Evolutionary conservation across 73 alveolate species (phyloP).

Genomic region (Symbiodinium natans): DNA sequence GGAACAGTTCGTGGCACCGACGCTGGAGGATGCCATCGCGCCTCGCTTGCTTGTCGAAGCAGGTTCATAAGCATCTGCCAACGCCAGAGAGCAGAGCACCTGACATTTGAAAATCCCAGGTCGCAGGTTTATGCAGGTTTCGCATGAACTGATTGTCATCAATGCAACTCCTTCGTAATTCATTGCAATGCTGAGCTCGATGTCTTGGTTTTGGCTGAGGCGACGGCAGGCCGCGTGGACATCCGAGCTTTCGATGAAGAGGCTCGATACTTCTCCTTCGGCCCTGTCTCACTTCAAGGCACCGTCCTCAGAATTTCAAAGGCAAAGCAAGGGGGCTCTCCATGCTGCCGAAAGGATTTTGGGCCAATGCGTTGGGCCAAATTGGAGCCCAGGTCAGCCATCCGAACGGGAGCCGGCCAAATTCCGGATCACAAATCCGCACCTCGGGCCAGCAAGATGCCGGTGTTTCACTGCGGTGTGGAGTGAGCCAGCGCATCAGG

Average conservation of each 20-base stretch:
- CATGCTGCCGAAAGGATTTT: neutral
- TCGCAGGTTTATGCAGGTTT: too few species aligned
- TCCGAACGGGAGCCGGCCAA: slow-evolving; percentile 57
- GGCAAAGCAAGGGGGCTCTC: too few species aligned
- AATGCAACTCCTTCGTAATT: too few species aligned
- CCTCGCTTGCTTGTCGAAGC: neutral
- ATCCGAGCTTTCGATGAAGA: slow-evolving; percentile 93
- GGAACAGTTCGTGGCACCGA: slow-evolving; percentile 78
- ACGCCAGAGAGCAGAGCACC: too few species aligned
- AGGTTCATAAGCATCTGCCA: too few species aligned
- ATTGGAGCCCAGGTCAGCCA: slow-evolving; percentile 18
- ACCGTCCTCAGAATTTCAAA: neutral
- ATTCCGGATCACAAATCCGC: slow-evolving; percentile 87
- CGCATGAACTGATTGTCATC: too few species aligned
- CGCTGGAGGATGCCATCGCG: slow-evolving; percentile 77
- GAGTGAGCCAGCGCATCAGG: too few species aligned
- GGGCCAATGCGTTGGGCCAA: neutral
- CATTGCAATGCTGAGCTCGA: too few species aligned
- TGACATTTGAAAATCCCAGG: too few species aligned
- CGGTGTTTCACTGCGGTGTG: neutral
- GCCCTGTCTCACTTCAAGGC: slow-evolving; percentile 63
- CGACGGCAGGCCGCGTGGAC: slow-evolving; percentile 52
- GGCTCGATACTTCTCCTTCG: slow-evolving; percentile 85
- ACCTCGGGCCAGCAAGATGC: neutral
- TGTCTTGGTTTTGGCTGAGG: too few species aligned